Base-by-base conservation (phyloP, 2,329 filamentous ascomycete genomes). In the Dichotomopilus funicola region DNA sequence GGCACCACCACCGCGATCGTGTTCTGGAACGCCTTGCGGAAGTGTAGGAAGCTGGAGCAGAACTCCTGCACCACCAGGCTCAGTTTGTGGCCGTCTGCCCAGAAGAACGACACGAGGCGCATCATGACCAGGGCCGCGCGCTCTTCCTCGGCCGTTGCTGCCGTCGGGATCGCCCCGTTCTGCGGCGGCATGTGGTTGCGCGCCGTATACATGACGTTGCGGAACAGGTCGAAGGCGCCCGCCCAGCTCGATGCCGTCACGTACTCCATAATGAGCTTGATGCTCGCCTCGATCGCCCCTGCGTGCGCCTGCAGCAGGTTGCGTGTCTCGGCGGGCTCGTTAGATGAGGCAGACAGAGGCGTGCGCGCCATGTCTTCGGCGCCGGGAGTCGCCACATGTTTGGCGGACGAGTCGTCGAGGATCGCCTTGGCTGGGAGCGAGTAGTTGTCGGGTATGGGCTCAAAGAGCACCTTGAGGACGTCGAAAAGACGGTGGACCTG, bases 31-130 rank as follows among this genome's bases (percentile, higher is more conserved):
- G 78, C 68, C 62, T 81, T 84, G 59, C 81, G 78, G 58, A 87
- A 80, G 66, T 87, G 83, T 46, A 87, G 73, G 66, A 86, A 87
- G 64, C 78, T 83, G 27, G 82, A 82, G 66, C 82, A 85, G 40
- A 87, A 73, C 68, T 88, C 85, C 62, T 86, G 82, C 40, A 87
- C 78, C 51, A 87, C 66, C 19, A 80, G 68, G 41, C 81, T 78
- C 11, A 88, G 73, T 68, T 85, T 86, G 46, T 76, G 73, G 42
- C 75, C 75, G 63, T 87, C 83, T 19, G 86, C 79, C 81, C 82
- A 86, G 61, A 85, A 80, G 64, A 79, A 85, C 12, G 81, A 78
- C 33, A 87, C 71, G 37, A 86, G 73, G 40, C 81, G 77, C 48
- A 87, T 68, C 9, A 80, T 73, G 13, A 82, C 74, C 10, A 86